Evolutionary conservation across 1,284 basidiomycete genomes (phyloP).

Genomic region (Phlebopus sp.): DNA sequence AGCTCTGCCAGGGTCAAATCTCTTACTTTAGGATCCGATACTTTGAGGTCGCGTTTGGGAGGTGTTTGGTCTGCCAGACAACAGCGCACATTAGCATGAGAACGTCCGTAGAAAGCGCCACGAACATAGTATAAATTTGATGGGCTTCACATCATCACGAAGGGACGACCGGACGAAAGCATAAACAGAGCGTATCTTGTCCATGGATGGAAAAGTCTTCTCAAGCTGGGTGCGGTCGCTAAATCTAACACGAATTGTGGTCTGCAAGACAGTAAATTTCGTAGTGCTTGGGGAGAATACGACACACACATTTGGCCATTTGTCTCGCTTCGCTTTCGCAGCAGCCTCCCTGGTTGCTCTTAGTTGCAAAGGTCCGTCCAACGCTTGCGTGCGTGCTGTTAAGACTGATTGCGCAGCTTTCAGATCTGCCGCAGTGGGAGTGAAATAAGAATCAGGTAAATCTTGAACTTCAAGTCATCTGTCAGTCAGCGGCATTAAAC

Average conservation of each 20-base stretch:
- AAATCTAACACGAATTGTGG: conserved; percentile 79
- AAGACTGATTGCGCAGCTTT: conserved; percentile 66
- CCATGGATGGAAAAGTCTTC: conserved; percentile 67
- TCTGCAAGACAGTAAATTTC: conserved; percentile 42
- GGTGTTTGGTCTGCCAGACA: conserved; percentile 66
- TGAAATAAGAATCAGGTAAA: conserved; percentile 72
- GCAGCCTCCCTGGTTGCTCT: conserved; percentile 66
- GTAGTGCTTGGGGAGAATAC: not conserved
- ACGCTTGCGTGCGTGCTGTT: conserved; percentile 57
- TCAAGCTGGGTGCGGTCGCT: conserved; percentile 83
- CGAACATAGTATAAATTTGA: conserved; percentile 82
- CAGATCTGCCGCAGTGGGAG: conserved; percentile 72
- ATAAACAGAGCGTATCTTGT: conserved; percentile 79
- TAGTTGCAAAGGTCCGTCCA: conserved; percentile 78
- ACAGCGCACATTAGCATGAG: not conserved
- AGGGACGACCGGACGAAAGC: conserved; percentile 77
- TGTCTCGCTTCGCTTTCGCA: conserved; percentile 57
- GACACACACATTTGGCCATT: conserved; percentile 67
- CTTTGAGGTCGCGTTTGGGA: conserved; percentile 77
- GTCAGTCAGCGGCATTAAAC: conserved; percentile 8
- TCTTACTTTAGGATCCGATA: conserved; percentile 68
- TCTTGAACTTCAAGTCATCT: conserved; percentile 31
- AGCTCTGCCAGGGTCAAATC: conserved; percentile 68
- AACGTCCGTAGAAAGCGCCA: conserved; percentile 11
- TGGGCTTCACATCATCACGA: conserved; percentile 65